A percentile compares a stretch with the other conserved stretches of the same genome.
Conservation (phyloP, 768 basidiomycete species). For the Austroboletus festivus region DNA sequence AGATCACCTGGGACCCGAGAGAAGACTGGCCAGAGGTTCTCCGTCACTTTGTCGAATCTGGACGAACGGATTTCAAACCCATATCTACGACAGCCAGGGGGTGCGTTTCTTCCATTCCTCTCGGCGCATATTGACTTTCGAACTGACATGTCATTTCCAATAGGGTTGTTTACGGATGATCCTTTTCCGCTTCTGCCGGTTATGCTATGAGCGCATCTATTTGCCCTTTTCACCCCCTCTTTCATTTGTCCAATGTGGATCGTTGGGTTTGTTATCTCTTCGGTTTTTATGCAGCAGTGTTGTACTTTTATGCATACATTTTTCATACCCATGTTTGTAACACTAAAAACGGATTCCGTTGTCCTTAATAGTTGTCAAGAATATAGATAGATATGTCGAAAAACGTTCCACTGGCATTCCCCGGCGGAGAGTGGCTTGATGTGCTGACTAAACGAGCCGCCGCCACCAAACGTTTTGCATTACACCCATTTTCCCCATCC, state of each 20-base stretch:
- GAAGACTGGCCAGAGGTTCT: conserved; percentile 73
- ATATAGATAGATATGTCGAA: conserved; percentile 10
- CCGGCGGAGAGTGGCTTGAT: no score
- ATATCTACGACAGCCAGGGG: conserved; percentile 74
- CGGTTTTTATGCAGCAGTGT: conserved; percentile 19
- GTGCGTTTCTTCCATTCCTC: conserved; percentile 42
- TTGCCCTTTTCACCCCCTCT: conserved; percentile 8
- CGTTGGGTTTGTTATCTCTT: conserved; percentile 27
- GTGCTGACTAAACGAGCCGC: conserved; percentile 28
- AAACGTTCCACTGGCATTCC: no score
- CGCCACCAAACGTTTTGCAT: no score
- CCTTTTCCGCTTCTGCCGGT: not conserved
- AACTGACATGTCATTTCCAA: conserved; percentile 6
- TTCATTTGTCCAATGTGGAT: conserved; percentile 24
- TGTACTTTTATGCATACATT: conserved; percentile 31
- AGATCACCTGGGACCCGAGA: conserved; percentile 72
- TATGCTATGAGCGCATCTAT: conserved; percentile 7
- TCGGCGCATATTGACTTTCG: not conserved
- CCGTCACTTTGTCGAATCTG: conserved; percentile 66
- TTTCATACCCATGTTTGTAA: conserved; percentile 26
- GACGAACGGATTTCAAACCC: conserved; percentile 77
- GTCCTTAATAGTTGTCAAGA: conserved; percentile 19
- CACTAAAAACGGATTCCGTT: conserved; percentile 13
- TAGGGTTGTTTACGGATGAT: conserved; percentile 45
- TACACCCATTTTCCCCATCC: not conserved